Conservation (phyloP, 1,284 basidiomycete species). For the Malassezia slooffiae region DNA sequence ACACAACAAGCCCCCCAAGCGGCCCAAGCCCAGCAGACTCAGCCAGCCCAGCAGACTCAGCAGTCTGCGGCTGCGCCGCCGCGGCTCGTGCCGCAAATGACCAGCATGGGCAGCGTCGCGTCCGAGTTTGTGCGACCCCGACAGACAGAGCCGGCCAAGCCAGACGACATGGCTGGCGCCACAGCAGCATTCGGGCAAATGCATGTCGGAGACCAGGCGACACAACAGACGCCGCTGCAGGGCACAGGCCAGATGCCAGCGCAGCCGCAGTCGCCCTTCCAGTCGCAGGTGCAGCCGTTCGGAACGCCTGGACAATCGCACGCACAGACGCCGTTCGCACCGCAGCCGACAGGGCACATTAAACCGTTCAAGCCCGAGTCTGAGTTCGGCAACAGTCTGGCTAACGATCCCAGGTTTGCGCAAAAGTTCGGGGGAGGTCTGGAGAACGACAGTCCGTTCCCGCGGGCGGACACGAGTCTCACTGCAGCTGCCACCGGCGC, state of each 20-base stretch:
- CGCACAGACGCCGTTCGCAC: constrained; percentile 4
- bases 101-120: constrained; percentile 46
- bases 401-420: constrained; percentile 12
- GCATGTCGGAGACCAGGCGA: too few relatives aligned
- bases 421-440: too few relatives aligned
- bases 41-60: constrained; percentile 11
- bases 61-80: constrained; percentile 11
- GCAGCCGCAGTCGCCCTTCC: not conserved
- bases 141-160: constrained; percentile 9
- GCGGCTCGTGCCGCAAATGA: constrained; percentile 34
- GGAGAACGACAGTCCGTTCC: too few relatives aligned
- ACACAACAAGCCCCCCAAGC: not conserved
- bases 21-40: constrained; percentile 12
- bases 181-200: constrained; percentile 23
- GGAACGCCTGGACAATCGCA: not conserved
- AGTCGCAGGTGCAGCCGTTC: not conserved
- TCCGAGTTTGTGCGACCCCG: constrained; percentile 40
- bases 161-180: too few relatives aligned
- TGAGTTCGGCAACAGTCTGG: constrained; percentile 26
- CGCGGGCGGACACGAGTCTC: too few relatives aligned
- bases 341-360: constrained; percentile 16
- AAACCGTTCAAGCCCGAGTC: constrained; percentile 33
- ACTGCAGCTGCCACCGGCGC: too few relatives aligned
- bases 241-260: too few relatives aligned
- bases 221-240: too few relatives aligned